Evolutionary conservation across 306 rosid species (phyloP).

Genomic region (Prunus kanzakura): DNA sequence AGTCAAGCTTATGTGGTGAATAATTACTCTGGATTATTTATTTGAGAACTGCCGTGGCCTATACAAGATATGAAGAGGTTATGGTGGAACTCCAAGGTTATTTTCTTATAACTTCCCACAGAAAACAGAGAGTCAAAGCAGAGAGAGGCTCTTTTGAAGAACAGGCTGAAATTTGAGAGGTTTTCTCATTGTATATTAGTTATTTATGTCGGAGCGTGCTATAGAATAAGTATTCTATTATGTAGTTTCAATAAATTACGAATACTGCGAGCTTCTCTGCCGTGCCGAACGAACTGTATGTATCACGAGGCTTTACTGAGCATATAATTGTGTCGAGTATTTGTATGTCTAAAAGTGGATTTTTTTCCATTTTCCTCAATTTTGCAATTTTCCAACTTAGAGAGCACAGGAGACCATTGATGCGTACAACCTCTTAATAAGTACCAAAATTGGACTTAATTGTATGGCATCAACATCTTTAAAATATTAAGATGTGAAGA

Average conservation of each 20-base stretch:
- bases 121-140: too few species aligned
- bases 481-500: neutral
- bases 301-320: neutral
- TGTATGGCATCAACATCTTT: neutral
- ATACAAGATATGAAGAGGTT: neutral
- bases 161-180: neutral
- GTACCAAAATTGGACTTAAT: too few species aligned
- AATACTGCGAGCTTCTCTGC: neutral
- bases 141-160: neutral
- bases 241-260: neutral
- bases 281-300: neutral
- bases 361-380: neutral
- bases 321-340: neutral
- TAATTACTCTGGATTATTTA: neutral
- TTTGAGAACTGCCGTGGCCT: neutral
- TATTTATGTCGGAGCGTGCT: neutral
- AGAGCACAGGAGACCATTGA: neutral
- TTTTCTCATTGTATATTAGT: neutral
- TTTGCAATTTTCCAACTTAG: neutral
- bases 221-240: neutral
- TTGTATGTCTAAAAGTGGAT: neutral
- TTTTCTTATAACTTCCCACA: neutral
- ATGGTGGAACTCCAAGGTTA: neutral
- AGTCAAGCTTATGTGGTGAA: slow-evolving; percentile 59
- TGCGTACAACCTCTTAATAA: neutral